Evolutionary conservation across 2,329 filamentous ascomycete species (phyloP).

Genomic region (Alternaria angustiovoidea): DNA sequence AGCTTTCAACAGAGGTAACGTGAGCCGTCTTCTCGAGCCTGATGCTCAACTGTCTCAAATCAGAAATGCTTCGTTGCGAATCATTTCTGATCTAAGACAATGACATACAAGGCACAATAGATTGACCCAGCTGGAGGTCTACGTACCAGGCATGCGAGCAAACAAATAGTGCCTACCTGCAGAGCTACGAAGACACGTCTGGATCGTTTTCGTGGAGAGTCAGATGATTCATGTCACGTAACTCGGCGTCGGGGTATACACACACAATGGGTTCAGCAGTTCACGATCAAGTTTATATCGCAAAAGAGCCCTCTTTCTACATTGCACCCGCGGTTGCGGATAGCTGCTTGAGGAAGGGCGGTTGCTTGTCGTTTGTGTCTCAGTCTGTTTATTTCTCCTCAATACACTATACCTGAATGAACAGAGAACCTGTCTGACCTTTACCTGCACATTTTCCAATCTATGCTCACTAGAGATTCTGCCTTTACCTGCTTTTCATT

Average conservation of each 20-base stretch:
- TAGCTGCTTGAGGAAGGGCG: neutral
- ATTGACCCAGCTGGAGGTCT: neutral
- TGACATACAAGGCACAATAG: neutral
- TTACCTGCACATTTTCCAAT: neutral
- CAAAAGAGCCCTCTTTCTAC: neutral
- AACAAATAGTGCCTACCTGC: neutral
- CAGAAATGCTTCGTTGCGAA: neutral
- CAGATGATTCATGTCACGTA: neutral
- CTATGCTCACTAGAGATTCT: neutral
- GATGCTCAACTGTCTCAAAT: neutral
- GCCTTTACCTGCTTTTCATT: neutral
- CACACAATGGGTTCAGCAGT: neutral
- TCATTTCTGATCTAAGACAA: neutral
- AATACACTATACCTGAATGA: neutral
- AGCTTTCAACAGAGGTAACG: too few relatives aligned
- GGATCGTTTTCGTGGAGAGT: neutral
- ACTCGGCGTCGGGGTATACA: neutral
- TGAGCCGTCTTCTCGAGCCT: neutral
- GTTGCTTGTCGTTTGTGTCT: neutral
- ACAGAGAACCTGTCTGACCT: neutral
- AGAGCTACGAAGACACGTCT: neutral
- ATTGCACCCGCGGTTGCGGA: neutral
- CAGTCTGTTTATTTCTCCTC: neutral
- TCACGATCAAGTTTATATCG: neutral
- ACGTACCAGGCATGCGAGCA: neutral